Evolutionary conservation across 192 early-diverging fungal genomes (phyloP).

Genomic region (Funneliformis geosporum): DNA sequence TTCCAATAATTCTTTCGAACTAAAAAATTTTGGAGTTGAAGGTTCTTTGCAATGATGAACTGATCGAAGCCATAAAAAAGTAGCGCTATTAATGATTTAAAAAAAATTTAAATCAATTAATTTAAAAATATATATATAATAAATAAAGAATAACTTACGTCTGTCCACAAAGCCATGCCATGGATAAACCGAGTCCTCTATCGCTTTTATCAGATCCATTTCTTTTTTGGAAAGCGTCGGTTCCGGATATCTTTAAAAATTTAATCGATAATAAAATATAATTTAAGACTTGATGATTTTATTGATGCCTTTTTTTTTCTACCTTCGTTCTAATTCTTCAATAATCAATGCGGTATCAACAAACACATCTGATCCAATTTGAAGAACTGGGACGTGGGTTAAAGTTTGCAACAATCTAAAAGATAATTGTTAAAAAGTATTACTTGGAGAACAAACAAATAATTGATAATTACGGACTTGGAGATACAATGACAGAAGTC

Average conservation of each 20-base stretch:
- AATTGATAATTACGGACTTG: slow-evolving; percentile 38
- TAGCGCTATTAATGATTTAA: not conserved
- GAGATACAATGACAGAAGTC: slow-evolving; percentile 34
- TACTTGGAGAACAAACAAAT: too few relatives aligned
- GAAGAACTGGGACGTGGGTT: slow-evolving; percentile 48
- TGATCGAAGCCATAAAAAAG: not conserved
- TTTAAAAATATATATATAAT: not conserved
- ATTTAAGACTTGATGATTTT: too few relatives aligned
- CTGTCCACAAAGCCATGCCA: slow-evolving; percentile 36
- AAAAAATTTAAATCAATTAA: not conserved
- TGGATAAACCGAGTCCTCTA: slow-evolving; percentile 25
- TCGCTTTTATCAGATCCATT: slow-evolving; percentile 26
- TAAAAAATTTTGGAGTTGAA: slow-evolving; percentile 32
- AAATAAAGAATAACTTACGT: slow-evolving; percentile 29
- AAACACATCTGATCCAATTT: slow-evolving; percentile 49
- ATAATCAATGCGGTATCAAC: slow-evolving; percentile 45
- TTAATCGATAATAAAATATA: too few relatives aligned
- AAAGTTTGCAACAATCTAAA: slow-evolving; percentile 39
- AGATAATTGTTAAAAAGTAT: too few relatives aligned
- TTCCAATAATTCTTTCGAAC: slow-evolving; percentile 29
- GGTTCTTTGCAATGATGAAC: not conserved
- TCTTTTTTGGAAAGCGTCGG: slow-evolving; percentile 27
- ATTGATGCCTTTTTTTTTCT: not conserved
- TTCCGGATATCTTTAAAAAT: slow-evolving; percentile 20
- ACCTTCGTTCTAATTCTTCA: slow-evolving; percentile 43